These are phyloP conservation scores for Geoglossum cookeanum DNA, from an alignment of 2,329 filamentous ascomycete species.

Conservation along the genomic window DNA sequence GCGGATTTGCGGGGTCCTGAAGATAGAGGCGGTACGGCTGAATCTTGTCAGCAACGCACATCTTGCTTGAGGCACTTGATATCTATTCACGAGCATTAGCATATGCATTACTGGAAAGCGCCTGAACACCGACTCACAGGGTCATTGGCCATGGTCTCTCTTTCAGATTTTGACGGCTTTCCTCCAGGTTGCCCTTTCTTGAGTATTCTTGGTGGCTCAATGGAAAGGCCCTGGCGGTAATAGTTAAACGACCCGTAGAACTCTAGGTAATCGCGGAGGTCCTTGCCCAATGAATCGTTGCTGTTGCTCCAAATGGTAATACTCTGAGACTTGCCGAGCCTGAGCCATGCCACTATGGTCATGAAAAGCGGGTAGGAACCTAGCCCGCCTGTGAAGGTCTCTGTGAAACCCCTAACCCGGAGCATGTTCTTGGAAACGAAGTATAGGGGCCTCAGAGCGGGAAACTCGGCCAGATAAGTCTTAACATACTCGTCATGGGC, in stretches of 20 bases:
- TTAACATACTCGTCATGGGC: constrained; percentile 24
- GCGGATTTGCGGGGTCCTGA: constrained; percentile 38
- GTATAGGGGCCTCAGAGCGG: constrained; percentile 30
- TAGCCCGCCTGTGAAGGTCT: constrained; percentile 29
- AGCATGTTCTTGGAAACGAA: constrained; percentile 23
- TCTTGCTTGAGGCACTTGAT: constrained; percentile 19
- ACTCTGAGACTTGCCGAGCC: constrained; percentile 17
- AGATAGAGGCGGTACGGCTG: constrained; percentile 26
- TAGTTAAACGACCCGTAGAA: constrained; percentile 31
- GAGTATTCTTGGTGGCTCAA: constrained; percentile 16
- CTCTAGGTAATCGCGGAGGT: constrained; percentile 24
- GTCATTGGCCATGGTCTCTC: not conserved
- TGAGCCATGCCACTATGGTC: constrained; percentile 35
- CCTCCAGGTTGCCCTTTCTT: constrained; percentile 1
- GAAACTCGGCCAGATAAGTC: constrained; percentile 29
- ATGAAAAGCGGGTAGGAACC: constrained; percentile 36
- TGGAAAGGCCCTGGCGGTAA: constrained; percentile 26
- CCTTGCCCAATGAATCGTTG: not conserved
- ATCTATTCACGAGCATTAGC: not conserved
- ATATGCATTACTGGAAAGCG: not conserved
- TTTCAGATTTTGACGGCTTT: not conserved
- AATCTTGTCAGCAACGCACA: constrained; percentile 17
- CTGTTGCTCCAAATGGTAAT: not conserved
- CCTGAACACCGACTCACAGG: not conserved
- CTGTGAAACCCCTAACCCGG: constrained; percentile 24